Base-by-base conservation (phyloP, 2,329 filamentous ascomycete species). In the Microdochium paspali region DNA sequence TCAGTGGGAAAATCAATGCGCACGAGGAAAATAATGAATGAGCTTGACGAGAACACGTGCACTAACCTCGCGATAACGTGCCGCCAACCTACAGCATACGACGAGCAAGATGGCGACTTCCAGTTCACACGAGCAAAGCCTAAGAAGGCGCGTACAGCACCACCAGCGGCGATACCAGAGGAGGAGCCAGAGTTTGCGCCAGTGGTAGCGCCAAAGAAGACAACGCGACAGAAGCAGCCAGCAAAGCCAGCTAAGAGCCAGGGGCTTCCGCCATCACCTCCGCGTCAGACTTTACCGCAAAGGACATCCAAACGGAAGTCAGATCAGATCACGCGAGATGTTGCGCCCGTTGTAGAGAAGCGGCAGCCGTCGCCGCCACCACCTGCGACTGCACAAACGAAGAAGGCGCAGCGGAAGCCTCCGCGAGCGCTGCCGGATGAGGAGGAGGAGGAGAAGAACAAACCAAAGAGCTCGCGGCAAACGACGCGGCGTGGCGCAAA, bases 71-170 rank as follows among this genome's bases (percentile, higher is more conserved):
- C 30, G 42, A 25, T 50, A 26, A 49, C 25, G 20, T 44, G 20
- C 23, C 10, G 21, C 42, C 25, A 32, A 44, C 24, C 46, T 46
- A 46, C 52, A 69, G 69, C 67, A 51, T 84, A 84, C 56, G 84
- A 87, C 57, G 85, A 90, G 63, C 78, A 85, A 58, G 82, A 87
- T 68, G 86, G 85, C 57, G 87, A 87, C 52, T 90, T 90, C 57
- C 72, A 80, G 49, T 90, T 90, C 62, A 80, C 82, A 53, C 79
- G 85, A 55, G 81, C 76, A 51, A 72, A 40, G 35, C 35, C 82
- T 10, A 86, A 86, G 60, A 69, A 78, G 58, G 72, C 74, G 51
- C 88, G 84, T 66, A 75, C 77, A 40, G 72, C 73, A 49, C 68
- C 74, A 48, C 62, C 68, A 15, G 66, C 68, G 44, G 66, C 59